These are phyloP conservation scores for Apiospora phragmitis DNA, from an alignment of 2,329 filamentous ascomycete species.

Conservation along the genomic window DNA sequence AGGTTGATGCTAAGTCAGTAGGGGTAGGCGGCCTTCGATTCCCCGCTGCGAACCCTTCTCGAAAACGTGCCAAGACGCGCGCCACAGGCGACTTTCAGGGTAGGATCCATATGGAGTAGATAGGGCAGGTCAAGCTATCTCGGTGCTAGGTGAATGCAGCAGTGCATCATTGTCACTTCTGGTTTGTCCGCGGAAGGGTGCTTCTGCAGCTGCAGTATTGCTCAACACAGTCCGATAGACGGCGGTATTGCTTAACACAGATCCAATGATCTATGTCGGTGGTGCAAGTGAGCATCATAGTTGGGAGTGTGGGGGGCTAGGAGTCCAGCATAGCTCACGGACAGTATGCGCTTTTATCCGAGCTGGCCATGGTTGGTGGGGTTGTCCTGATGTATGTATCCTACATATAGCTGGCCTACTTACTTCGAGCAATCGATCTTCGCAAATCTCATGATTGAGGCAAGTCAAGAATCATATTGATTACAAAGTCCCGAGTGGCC, in stretches of 20 bases:
- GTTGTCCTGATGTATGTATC: background rate
- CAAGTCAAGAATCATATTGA: background rate
- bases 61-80: slow-evolving; percentile 2
- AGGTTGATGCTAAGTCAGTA: background rate
- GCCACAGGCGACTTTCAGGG: background rate
- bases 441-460: background rate
- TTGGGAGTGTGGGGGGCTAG: background rate
- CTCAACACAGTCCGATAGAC: background rate
- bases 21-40: background rate
- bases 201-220: background rate
- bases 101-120: background rate
- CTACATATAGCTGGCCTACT: background rate
- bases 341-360: background rate
- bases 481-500: background rate
- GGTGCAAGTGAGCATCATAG: slow-evolving; percentile 3
- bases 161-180: background rate
- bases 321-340: background rate
- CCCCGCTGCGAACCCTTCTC: background rate
- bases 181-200: background rate
- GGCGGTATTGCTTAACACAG: background rate
- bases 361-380: background rate
- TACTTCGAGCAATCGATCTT: background rate
- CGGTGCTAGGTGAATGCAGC: background rate
- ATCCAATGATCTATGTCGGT: background rate
- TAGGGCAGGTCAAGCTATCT: background rate